Conservation (phyloP, 306 rosid genomes). For the Begonia fuchsioides region DNA sequence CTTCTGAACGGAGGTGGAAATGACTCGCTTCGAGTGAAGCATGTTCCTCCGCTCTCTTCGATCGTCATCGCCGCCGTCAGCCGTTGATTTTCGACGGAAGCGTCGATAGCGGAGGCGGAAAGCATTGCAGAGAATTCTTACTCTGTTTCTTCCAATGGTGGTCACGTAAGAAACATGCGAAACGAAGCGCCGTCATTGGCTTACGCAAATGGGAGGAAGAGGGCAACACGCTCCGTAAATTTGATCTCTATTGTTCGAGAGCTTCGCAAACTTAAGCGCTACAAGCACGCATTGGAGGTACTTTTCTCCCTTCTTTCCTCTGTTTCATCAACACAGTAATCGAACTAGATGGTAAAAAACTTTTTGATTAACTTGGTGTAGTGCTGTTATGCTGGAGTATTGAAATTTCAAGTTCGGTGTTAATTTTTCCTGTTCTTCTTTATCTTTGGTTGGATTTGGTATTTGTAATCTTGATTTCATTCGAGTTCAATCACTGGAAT, state of each 20-base stretch:
- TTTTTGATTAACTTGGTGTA: neutral
- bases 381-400: neutral
- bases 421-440: too few relatives aligned
- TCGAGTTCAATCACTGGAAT: too few relatives aligned
- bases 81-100: constrained; percentile 35
- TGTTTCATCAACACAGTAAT: too few relatives aligned
- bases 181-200: constrained; percentile 67
- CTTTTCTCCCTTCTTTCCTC: neutral
- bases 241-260: constrained; percentile 77
- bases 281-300: constrained; percentile 94
- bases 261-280: constrained; percentile 71
- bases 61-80: constrained; percentile 16
- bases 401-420: too few relatives aligned
- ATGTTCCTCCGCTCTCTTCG: constrained; percentile 39
- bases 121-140: constrained; percentile 5
- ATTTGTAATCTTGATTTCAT: too few relatives aligned
- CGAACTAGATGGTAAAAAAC: neutral
- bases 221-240: constrained; percentile 52
- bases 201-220: constrained; percentile 80
- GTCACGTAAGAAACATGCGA: constrained; percentile 46
- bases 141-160: neutral
- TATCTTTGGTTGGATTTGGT: too few relatives aligned
- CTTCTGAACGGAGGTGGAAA: too few relatives aligned
- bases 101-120: constrained; percentile 11
- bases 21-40: too few relatives aligned